Evolutionary conservation across 2,329 filamentous ascomycete species (phyloP).

Genomic region (Talaromyces sp.): DNA sequence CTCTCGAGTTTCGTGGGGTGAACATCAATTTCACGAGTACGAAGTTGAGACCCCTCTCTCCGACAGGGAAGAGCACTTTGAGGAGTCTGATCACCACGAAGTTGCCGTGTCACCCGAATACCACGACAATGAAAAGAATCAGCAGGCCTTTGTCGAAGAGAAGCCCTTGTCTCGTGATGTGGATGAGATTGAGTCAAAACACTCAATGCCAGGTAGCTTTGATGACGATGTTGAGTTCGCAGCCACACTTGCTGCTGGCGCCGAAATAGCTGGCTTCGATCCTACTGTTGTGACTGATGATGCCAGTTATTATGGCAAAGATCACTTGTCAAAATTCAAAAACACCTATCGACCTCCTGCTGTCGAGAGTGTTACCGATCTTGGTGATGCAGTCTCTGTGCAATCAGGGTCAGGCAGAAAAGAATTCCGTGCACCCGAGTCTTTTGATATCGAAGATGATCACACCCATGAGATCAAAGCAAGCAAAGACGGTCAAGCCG

Average conservation of each 20-base stretch:
- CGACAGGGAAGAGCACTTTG: slow-evolving; percentile 28
- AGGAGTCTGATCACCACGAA: neutral
- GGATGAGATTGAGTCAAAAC: neutral
- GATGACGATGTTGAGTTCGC: slow-evolving; percentile 68
- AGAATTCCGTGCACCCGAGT: neutral
- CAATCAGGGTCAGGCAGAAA: neutral
- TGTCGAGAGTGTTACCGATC: slow-evolving; percentile 44
- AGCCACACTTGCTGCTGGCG: slow-evolving; percentile 66
- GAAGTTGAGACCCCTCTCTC: slow-evolving; percentile 59
- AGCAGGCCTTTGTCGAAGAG: neutral
- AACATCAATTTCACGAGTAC: slow-evolving; percentile 64
- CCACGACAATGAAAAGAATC: neutral
- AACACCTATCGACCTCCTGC: slow-evolving; percentile 53
- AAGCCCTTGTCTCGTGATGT: neutral
- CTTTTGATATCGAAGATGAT: neutral
- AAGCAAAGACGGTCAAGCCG: neutral
- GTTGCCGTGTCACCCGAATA: slow-evolving; percentile 21
- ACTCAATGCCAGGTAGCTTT: slow-evolving; percentile 53
- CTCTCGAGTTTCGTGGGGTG: slow-evolving; percentile 64
- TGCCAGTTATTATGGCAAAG: slow-evolving; percentile 61
- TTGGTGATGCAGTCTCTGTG: slow-evolving; percentile 24
- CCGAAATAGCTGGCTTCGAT: slow-evolving; percentile 69
- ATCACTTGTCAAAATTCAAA: slow-evolving; percentile 62
- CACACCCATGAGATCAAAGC: neutral
- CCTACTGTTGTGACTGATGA: slow-evolving; percentile 69